Conservation (phyloP, 148 eudicot genomes). For the Silene conica region DNA sequence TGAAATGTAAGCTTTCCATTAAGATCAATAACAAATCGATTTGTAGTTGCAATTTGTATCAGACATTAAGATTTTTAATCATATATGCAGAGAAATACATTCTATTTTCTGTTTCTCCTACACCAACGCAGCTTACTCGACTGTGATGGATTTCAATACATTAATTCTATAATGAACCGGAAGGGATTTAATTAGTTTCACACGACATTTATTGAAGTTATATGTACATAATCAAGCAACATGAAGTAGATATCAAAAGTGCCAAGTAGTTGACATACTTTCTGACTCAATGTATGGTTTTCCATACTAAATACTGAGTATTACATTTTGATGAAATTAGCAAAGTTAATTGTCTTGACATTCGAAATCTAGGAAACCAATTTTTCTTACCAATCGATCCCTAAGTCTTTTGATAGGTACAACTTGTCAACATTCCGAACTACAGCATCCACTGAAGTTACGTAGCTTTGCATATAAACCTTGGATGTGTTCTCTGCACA, state of each 20-base stretch:
- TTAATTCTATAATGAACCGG: too few relatives aligned
- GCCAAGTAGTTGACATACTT: neutral
- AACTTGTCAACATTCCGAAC: constrained; percentile 60
- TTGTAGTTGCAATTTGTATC: neutral
- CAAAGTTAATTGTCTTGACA: neutral
- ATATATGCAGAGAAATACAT: neutral
- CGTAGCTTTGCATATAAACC: constrained; percentile 65
- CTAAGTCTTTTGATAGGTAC: constrained; percentile 56
- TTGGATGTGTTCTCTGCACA: constrained; percentile 66
- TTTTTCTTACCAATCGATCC: constrained; percentile 66
- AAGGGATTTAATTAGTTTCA: neutral
- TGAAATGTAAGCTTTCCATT: too few relatives aligned
- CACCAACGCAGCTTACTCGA: neutral
- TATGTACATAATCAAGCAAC: neutral
- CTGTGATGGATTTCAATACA: too few relatives aligned
- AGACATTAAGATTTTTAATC: neutral
- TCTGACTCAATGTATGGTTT: neutral
- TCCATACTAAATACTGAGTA: neutral
- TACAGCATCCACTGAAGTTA: constrained; percentile 52
- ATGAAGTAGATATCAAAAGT: neutral
- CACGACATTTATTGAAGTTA: neutral
- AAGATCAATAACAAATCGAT: too few relatives aligned
- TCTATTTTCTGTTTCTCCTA: neutral
- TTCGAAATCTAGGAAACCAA: neutral
- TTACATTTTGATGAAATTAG: neutral